A percentile compares a stretch with the other conserved stretches of the same genome.
Conservation (phyloP, 106 monocot genomes). For the Cymbidium sinense region DNA sequence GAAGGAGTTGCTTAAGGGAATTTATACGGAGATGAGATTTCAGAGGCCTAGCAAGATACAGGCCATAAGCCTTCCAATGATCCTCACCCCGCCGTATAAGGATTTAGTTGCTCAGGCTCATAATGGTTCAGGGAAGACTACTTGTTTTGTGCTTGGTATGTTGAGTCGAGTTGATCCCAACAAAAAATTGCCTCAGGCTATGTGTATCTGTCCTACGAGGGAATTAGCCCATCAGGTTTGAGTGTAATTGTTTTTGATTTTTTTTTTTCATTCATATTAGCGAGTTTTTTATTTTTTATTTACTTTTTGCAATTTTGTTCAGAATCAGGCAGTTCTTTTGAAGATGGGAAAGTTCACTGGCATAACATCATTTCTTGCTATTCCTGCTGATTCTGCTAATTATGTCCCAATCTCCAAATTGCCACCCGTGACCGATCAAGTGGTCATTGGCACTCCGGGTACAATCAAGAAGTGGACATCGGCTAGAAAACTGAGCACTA, state of each 20-base stretch:
- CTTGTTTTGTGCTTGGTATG: conserved; percentile 98
- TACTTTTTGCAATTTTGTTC: conserved; percentile 4
- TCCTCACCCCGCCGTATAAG: conserved; percentile 79
- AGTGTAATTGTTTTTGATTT: neutral
- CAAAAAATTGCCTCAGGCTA: conserved; percentile 62
- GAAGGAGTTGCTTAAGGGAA: conserved; percentile 64
- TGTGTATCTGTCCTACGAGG: conserved; percentile 90
- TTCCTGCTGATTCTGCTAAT: conserved; percentile 50
- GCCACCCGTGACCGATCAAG: conserved; percentile 75
- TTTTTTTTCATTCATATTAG: neutral
- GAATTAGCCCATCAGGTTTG: conserved; percentile 73
- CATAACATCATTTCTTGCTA: conserved; percentile 75
- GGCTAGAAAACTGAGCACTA: conserved; percentile 51
- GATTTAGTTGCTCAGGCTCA: conserved; percentile 94
- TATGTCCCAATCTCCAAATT: conserved; percentile 54
- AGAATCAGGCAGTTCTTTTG: conserved; percentile 76
- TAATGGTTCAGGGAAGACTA: conserved; percentile 96
- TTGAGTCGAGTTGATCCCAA: conserved; percentile 74
- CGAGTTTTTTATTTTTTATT: neutral
- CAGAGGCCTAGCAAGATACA: conserved; percentile 91
- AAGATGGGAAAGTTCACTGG: conserved; percentile 91
- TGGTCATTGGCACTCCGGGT: conserved; percentile 93
- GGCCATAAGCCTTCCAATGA: conserved; percentile 89
- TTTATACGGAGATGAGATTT: conserved; percentile 87
- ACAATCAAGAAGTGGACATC: conserved; percentile 85